Conservation (phyloP, 1,284 basidiomycete species). For the Ganoderma boninense region DNA sequence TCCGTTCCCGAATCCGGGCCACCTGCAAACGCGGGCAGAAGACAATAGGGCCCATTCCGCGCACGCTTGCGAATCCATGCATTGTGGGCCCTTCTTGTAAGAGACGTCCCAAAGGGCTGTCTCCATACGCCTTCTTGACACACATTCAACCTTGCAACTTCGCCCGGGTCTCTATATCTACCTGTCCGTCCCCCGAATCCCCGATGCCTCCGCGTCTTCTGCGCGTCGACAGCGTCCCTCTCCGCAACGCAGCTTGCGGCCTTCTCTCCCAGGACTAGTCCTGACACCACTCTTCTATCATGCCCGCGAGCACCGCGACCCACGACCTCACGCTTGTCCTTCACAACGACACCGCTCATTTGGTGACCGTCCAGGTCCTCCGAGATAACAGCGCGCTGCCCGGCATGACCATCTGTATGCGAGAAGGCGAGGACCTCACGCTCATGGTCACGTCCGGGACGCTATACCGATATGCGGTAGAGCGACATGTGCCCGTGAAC, state of each 20-base stretch:
- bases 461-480: slow-evolving; percentile 40
- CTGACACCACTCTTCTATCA: slow-evolving; percentile 1
- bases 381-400: slow-evolving; percentile 30
- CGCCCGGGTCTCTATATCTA: slow-evolving; percentile 12
- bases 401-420: slow-evolving; percentile 37
- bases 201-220: slow-evolving; percentile 1
- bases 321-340: slow-evolving; percentile 62
- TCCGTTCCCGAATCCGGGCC: not conserved
- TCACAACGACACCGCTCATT: slow-evolving; percentile 51
- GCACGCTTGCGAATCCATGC: slow-evolving; percentile 7
- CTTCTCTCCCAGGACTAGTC: not conserved
- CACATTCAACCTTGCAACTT: slow-evolving; percentile 5
- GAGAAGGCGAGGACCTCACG: slow-evolving; percentile 37
- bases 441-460: slow-evolving; percentile 42
- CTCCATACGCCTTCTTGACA: slow-evolving; percentile 13
- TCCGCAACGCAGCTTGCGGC: not conserved
- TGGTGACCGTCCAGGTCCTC: slow-evolving; percentile 46
- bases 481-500: slow-evolving; percentile 25
- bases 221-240: slow-evolving; percentile 1
- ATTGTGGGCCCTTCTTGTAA: slow-evolving; percentile 28
- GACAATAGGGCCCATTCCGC: slow-evolving; percentile 28
- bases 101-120: slow-evolving; percentile 17
- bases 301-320: slow-evolving; percentile 55
- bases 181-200: not conserved
- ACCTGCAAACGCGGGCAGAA: slow-evolving; percentile 16